phyloP scores from a whole-genome alignment of 805 yeast species.

The Zygosaccharomyces pseudorouxii region DNA sequence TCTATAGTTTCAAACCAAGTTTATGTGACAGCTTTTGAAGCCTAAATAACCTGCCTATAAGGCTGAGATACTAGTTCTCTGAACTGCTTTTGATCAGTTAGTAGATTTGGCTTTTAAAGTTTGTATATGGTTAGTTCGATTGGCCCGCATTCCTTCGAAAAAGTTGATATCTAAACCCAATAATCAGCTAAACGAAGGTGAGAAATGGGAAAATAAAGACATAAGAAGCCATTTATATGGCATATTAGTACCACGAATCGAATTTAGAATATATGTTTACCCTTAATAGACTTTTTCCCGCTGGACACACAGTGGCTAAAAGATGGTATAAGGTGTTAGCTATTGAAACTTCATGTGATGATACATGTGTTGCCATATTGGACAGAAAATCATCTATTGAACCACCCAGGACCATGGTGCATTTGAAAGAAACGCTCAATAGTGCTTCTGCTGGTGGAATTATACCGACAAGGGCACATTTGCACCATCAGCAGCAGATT shows the following conservation, averaged over 20 bases:
- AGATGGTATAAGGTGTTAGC: conserved; percentile 63
- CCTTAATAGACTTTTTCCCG: background rate
- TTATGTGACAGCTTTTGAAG: background rate
- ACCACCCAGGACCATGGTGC: conserved; percentile 40
- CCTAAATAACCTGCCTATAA: background rate
- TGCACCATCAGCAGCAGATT: conserved; percentile 63
- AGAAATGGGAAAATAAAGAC: background rate
- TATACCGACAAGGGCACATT: conserved; percentile 77
- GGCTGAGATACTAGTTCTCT: background rate
- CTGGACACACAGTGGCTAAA: background rate
- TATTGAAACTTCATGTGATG: conserved; percentile 93
- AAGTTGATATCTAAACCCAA: background rate
- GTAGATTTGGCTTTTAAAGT: background rate
- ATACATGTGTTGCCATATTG: conserved; percentile 80
- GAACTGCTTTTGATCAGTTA: background rate
- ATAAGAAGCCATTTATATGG: background rate
- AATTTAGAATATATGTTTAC: background rate
- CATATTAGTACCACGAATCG: background rate
- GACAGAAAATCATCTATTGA: conserved; percentile 38
- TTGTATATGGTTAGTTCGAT: background rate
- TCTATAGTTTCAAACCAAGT: background rate
- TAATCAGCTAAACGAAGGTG: background rate
- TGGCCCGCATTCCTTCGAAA: background rate
- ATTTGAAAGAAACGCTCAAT: conserved; percentile 60
- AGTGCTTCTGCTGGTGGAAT: conserved; percentile 75